Evolutionary conservation across 2,329 filamentous ascomycete genomes (phyloP).

Genomic region (Aspergillus nomiae): DNA sequence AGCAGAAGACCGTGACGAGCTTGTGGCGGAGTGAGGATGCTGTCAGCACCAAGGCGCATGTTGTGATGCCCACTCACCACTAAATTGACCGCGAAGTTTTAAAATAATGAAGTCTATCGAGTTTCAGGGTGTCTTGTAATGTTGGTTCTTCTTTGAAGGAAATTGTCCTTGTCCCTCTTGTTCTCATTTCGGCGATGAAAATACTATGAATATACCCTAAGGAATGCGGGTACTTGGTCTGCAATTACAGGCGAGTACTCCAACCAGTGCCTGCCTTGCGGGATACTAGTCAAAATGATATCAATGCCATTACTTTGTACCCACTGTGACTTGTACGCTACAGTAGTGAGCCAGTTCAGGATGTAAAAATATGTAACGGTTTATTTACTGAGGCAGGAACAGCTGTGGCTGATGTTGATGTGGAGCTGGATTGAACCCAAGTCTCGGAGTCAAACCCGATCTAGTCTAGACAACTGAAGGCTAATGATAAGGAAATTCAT

Average conservation of each 20-base stretch:
- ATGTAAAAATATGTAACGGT: neutral
- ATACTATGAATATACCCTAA: neutral
- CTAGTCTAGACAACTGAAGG: neutral
- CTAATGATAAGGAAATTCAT: neutral
- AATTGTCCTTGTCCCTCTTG: neutral
- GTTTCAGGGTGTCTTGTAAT: neutral
- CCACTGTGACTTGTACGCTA: neutral
- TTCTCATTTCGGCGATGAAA: neutral
- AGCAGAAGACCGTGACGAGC: slow-evolving; percentile 95
- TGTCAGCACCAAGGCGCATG: slow-evolving; percentile 78
- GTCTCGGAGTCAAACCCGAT: neutral
- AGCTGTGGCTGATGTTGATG: neutral
- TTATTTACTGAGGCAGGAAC: neutral
- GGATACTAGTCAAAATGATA: neutral
- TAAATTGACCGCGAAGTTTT: slow-evolving; percentile 12
- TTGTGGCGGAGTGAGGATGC: slow-evolving; percentile 87
- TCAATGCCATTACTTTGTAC: neutral
- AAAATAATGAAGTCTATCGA: neutral
- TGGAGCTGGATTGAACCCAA: neutral
- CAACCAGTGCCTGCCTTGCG: neutral
- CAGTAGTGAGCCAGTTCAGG: neutral
- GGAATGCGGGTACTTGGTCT: neutral
- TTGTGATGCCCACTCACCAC: slow-evolving; percentile 80
- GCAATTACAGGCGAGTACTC: neutral
- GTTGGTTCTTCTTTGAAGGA: neutral